Percentiles rank a stretch among this genome's conserved stretches.
Evolutionary conservation across 1,139 yeast genomes (phyloP).

Genomic region (Taphrina confusa): DNA sequence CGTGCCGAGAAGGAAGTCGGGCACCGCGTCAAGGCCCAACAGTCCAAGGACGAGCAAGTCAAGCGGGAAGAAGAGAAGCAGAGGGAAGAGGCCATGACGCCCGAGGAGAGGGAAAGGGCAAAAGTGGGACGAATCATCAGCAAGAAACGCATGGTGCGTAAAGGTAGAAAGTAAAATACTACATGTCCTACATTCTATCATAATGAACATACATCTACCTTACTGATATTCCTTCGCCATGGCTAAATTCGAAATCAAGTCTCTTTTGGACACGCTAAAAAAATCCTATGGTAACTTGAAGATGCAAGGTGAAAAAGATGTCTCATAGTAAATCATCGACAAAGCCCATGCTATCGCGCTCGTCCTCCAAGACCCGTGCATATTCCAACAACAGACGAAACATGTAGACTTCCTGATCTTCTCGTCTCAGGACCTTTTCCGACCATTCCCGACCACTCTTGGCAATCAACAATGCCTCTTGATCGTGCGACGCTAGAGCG

Average conservation of each 20-base stretch:
- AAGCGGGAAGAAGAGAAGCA: constrained; percentile 6
- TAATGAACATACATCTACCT: too few species aligned
- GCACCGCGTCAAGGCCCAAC: constrained; percentile 49
- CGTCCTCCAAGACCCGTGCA: constrained; percentile 41
- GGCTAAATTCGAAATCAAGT: too few species aligned
- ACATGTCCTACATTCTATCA: too few species aligned
- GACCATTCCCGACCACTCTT: constrained; percentile 38
- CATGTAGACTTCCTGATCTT: constrained; percentile 41
- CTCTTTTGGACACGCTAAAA: too few species aligned
- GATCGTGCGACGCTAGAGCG: constrained; percentile 32
- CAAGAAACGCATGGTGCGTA: constrained; percentile 30
- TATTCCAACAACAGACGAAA: constrained; percentile 41
- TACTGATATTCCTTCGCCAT: too few species aligned
- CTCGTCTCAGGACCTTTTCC: constrained; percentile 37
- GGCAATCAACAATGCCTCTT: constrained; percentile 38
- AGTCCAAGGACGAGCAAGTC: constrained; percentile 10
- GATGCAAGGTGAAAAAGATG: too few species aligned
- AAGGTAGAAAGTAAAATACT: constrained; percentile 11
- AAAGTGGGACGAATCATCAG: constrained; percentile 36
- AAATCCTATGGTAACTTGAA: too few species aligned
- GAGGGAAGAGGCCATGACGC: constrained; percentile 35
- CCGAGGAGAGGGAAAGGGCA: constrained; percentile 33
- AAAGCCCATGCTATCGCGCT: constrained; percentile 40
- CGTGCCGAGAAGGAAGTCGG: constrained; percentile 68
- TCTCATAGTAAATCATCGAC: background rate